Conservation (phyloP, 306 rosid genomes). For the Corylus avellana region DNA sequence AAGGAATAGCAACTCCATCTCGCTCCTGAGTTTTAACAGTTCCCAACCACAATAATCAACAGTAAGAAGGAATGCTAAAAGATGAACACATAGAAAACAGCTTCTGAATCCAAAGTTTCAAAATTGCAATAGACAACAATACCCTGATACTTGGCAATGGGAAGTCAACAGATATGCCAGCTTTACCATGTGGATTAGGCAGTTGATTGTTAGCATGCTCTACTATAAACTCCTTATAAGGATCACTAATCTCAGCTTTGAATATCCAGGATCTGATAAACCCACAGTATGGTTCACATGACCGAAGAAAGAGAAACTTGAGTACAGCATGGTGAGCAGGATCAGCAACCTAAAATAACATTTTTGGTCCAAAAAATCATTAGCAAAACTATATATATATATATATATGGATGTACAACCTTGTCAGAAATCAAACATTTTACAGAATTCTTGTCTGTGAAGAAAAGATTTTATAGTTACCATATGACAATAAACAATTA, state of each 20-base stretch:
- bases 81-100: conserved; percentile 25
- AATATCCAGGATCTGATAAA: conserved; percentile 93
- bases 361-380: conserved; percentile 2
- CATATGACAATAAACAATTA: neutral
- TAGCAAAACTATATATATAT: neutral
- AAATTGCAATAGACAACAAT: conserved; percentile 32
- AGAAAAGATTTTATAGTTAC: neutral
- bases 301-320: conserved; percentile 82
- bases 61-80: conserved; percentile 25
- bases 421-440: neutral
- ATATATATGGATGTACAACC: neutral
- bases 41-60: conserved; percentile 38
- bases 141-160: conserved; percentile 67
- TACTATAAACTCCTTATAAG: conserved; percentile 81
- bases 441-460: neutral
- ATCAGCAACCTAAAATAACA: conserved; percentile 79
- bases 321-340: conserved; percentile 75
- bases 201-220: conserved; percentile 46
- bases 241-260: conserved; percentile 92
- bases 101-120: conserved; percentile 1
- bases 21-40: conserved; percentile 58
- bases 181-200: conserved; percentile 36
- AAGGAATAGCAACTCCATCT: conserved; percentile 78
- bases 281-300: conserved; percentile 89
- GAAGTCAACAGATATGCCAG: conserved; percentile 48